These are phyloP conservation scores for Neurospora sp. DNA, from an alignment of 495 filamentous ascomycete genomes.

Conservation along the genomic window DNA sequence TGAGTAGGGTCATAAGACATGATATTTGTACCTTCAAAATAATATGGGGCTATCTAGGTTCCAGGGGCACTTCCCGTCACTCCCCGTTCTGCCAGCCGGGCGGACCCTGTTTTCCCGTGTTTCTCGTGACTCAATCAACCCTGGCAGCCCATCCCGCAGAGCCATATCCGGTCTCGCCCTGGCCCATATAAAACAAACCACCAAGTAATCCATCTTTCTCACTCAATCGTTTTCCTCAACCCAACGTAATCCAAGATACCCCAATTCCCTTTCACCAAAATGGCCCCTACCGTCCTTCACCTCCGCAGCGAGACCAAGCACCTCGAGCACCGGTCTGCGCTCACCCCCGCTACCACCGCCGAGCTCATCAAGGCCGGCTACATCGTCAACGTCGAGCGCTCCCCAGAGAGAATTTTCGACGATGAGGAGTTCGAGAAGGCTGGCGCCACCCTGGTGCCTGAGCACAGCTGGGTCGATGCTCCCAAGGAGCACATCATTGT, in stretches of 20 bases:
- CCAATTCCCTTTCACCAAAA: conserved; percentile 4
- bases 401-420: conserved; percentile 72
- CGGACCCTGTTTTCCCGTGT: background rate
- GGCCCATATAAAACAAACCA: background rate
- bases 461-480: conserved; percentile 67
- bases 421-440: conserved; percentile 53
- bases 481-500: conserved; percentile 76
- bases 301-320: conserved; percentile 42
- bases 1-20: background rate
- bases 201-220: background rate
- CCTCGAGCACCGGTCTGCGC: conserved; percentile 47
- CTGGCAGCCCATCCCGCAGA: background rate
- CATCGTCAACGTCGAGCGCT: conserved; percentile 71
- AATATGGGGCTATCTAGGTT: background rate
- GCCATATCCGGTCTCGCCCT: background rate
- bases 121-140: background rate
- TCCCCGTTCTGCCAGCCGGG: background rate
- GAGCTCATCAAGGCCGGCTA: conserved; percentile 78
- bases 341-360: conserved; percentile 56
- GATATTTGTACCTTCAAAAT: background rate
- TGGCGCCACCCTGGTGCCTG: conserved; percentile 68
- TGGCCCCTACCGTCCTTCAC: conserved; percentile 34
- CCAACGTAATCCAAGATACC: background rate
- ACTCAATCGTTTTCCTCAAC: background rate
- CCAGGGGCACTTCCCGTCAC: background rate